Conservation (phyloP, 2,329 filamentous ascomycete species). For the Zasmidium angulare region DNA sequence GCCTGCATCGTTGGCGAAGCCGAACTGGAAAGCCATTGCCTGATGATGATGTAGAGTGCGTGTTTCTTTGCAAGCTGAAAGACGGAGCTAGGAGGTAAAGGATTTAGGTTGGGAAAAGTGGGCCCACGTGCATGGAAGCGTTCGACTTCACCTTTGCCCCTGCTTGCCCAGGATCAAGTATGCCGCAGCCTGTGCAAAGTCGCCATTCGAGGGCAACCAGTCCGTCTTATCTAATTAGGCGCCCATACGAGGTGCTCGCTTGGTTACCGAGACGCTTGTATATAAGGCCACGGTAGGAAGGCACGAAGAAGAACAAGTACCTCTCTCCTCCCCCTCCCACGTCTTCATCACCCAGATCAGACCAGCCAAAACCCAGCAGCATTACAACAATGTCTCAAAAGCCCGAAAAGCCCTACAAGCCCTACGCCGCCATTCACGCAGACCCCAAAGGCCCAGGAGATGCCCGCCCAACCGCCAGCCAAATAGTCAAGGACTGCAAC, state of each 20-base stretch:
- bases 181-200: too few species aligned
- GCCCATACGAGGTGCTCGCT: too few species aligned
- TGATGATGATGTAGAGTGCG: neutral
- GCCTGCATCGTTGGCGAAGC: conserved; percentile 61
- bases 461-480: conserved; percentile 31
- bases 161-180: too few species aligned
- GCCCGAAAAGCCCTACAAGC: conserved; percentile 26
- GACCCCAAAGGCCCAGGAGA: conserved; percentile 25
- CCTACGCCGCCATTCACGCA: conserved; percentile 26
- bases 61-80: neutral
- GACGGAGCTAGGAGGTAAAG: neutral
- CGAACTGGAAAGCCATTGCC: conserved; percentile 53
- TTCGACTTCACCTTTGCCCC: neutral
- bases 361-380: neutral
- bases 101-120: neutral
- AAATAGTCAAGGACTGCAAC: conserved; percentile 28
- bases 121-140: neutral
- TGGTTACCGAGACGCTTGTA: neutral
- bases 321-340: neutral
- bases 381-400: conserved; percentile 22
- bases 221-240: too few species aligned
- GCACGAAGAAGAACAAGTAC: neutral
- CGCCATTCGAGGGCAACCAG: too few species aligned
- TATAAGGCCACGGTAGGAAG: neutral
- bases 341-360: neutral